Base-by-base conservation (phyloP, 495 filamentous ascomycete genomes). In the Stereocaulon alpinum region DNA sequence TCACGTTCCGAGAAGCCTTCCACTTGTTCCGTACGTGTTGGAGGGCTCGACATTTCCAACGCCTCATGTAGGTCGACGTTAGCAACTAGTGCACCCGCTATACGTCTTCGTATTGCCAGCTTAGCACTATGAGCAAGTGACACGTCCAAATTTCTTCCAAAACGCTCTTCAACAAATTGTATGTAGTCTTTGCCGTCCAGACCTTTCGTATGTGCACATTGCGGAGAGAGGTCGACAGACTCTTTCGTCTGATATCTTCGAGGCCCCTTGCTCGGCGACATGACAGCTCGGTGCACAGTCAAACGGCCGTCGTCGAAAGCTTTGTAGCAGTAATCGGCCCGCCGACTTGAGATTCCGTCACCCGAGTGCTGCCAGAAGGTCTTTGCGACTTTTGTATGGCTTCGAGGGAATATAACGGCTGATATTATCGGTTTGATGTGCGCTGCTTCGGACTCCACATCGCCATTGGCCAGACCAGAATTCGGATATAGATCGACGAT, bases 351-450 rank as follows among this genome's bases (percentile, higher is more conserved):
- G 27, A 97, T 77, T 6, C 93, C 93, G 63, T 95, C 90, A n/a
- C 93, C 93, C 7, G 89, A 83, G 69, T 98, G 93, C 63, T 96
- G 93, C 93, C 93, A 98, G 66, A 91, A 95, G 63, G 86, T 78
- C 67, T 96, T 98, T 7, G 91, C 87, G 62, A 86, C 72, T 7
- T 80, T 68, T 55, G 82, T 86, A 29, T 80, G 70, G 24, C 84
- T 78, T 43, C 80, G 73, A 1, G 86, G 81, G 66, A 84, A 91
- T 47, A 96, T 64, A 10, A 95, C 82, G 44, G 83, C 84, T 3
- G 82, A 89, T 18, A 96, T 71, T 32, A 68, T 69, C 5, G 75
- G 68, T 59, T 56, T 24, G 60, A 61, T 3, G 18, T 50, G 30
- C 24, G 40, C 24, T 12, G 53, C 43, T 22, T 58, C 40, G n/a